phyloP scores from a whole-genome alignment of 257 asterid genomes.

The Osmanthus fragrans region DNA sequence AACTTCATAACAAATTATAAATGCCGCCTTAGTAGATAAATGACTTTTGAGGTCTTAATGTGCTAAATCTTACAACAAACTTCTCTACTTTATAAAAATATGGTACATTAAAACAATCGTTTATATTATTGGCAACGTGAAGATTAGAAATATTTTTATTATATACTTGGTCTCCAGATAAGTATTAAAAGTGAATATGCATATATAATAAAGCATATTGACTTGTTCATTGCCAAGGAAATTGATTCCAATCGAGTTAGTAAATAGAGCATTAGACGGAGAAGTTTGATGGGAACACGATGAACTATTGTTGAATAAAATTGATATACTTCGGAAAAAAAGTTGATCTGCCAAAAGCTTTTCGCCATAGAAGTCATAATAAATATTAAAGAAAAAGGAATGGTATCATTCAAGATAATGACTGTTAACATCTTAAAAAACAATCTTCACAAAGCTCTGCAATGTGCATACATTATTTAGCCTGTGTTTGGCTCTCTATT shows the following conservation, averaged over 20 bases:
- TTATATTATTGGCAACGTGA: conserved; percentile 38
- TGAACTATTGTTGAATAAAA: conserved; percentile 50
- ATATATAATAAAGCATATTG: conserved; percentile 57
- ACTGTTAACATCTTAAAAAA: conserved; percentile 33
- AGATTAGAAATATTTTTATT: conserved; percentile 29
- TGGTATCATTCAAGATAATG: conserved; percentile 6
- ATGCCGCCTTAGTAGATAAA: conserved; percentile 70
- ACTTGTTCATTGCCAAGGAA: too few species aligned
- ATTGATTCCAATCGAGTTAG: conserved; percentile 25
- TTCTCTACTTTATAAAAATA: conserved; percentile 41
- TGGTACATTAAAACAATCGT: conserved; percentile 27
- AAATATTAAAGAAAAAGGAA: conserved; percentile 10
- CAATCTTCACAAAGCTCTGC: conserved; percentile 22
- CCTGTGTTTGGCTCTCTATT: too few species aligned
- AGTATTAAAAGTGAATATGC: conserved; percentile 61
- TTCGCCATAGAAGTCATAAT: conserved; percentile 48
- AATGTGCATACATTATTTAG: not conserved
- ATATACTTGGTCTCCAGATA: conserved; percentile 43
- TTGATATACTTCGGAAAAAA: conserved; percentile 46
- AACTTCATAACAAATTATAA: conserved; percentile 64
- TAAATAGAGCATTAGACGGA: conserved; percentile 33
- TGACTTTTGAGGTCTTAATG: conserved; percentile 46
- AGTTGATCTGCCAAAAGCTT: conserved; percentile 71
- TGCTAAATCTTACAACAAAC: conserved; percentile 53
- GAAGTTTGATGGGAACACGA: conserved; percentile 55